phyloP scores from a whole-genome alignment of 768 basidiomycete genomes.

The Albatrellus ellisii region DNA sequence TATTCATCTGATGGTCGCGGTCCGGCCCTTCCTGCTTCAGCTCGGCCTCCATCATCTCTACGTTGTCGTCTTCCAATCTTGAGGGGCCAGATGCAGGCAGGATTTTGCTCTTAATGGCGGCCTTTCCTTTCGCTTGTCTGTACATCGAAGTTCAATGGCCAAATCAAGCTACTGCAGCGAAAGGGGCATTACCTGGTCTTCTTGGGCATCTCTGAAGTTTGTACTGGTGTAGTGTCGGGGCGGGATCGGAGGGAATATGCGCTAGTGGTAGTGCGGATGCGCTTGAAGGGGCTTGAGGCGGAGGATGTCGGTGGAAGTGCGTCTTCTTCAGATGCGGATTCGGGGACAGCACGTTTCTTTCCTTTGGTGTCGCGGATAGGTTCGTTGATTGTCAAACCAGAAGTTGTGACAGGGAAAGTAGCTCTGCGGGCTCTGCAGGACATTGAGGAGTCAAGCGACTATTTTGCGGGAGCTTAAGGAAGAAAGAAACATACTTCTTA shows the following conservation, averaged over 20 bases:
- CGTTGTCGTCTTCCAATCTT: slow-evolving; percentile 52
- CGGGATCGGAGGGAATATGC: slow-evolving; percentile 60
- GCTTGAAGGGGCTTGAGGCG: slow-evolving; percentile 42
- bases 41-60: slow-evolving; percentile 64
- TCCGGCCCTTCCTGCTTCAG: slow-evolving; percentile 36
- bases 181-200: slow-evolving; percentile 43
- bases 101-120: slow-evolving; percentile 38
- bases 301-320: slow-evolving; percentile 26
- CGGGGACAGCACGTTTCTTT: slow-evolving; percentile 83
- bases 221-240: slow-evolving; percentile 26
- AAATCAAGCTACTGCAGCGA: slow-evolving; percentile 2
- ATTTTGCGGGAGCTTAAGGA: slow-evolving; percentile 3
- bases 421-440: slow-evolving; percentile 44
- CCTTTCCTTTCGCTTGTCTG: slow-evolving; percentile 33
- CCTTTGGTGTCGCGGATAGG: slow-evolving; percentile 66
- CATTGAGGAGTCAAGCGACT: slow-evolving; percentile 1
- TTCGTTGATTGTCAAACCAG: slow-evolving; percentile 60
- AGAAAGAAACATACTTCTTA: slow-evolving; percentile 46
- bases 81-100: slow-evolving; percentile 52
- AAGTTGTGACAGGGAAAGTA: slow-evolving; percentile 28
- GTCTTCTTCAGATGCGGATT: slow-evolving; percentile 58
- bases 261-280: slow-evolving; percentile 34
- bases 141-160: slow-evolving; percentile 10
- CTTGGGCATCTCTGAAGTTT: slow-evolving; percentile 52
- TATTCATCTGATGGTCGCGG: slow-evolving; percentile 30